Base-by-base conservation (phyloP, 257 asterid genomes). In the Nicotiana tabacum region DNA sequence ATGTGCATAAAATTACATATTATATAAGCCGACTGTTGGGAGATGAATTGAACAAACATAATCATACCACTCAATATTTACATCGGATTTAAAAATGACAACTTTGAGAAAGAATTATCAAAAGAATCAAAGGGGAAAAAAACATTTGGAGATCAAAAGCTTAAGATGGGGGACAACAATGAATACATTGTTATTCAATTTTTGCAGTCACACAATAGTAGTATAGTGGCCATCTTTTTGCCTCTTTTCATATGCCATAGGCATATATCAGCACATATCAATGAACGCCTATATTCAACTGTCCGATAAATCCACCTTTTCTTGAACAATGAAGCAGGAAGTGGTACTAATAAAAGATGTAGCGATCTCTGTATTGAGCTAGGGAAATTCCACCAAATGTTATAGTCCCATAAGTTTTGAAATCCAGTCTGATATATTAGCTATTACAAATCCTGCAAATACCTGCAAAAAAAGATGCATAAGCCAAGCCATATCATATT, bases 361-460 rank as follows among this genome's bases (percentile, higher is more conserved):
- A 12, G 57, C 11, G 57, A 53, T 53, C 57, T 29, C 5, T 29
- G 70, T 12, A 65, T 29, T 29, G 70, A 27, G 70, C 39, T 29
- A 65, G 4, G 37, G 70, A 8, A 29, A 32, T n/a, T 16, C 51
- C 61, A 12, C 4, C 61, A 64, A 65, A 62, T 82, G 90, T 88
- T 89, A 93, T 83, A 93, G 87, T n/a, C 97, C 98, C 87, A 94
- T 82, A n/a, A 53, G 66, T 78, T 88, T 90, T 0, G 88, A 83
- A 57, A 92, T 82, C 91, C 95, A 79, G 81, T 91, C 97, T 0
- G 99, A 92, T 76, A 95, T 83, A 85, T 93, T 95, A 79, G 99
- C 99, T 85, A 95, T 92, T 24, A 92, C 88, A 72, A 95, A 95
- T 57, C 99, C 99, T 48, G 87, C 94, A 88, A 95, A 95, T 10